phyloP scores from a whole-genome alignment of 345 rosid species.

The Citrus inodora region DNA sequence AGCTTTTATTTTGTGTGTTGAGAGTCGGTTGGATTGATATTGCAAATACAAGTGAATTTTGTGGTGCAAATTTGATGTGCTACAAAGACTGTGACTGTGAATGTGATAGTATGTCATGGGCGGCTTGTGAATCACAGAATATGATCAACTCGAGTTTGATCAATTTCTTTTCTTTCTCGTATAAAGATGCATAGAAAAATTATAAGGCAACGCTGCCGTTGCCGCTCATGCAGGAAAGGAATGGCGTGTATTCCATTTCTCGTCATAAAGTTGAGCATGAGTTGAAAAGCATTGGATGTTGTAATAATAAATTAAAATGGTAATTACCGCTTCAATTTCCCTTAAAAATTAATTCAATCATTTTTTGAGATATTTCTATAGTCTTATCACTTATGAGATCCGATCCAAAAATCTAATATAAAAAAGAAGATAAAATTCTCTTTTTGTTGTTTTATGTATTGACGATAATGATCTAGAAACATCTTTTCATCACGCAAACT shows the following conservation, averaged over 20 bases:
- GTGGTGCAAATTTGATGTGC: conserved; percentile 24
- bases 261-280: not conserved
- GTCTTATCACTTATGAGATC: not conserved
- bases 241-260: conserved; percentile 13
- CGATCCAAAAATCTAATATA: not conserved
- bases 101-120: conserved; percentile 16
- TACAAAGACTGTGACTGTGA: not conserved
- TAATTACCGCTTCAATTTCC: not conserved
- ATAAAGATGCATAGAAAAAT: not conserved
- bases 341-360: not conserved
- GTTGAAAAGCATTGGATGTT: not conserved
- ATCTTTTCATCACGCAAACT: not conserved
- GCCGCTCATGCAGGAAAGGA: conserved; percentile 11
- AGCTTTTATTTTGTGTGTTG: not conserved
- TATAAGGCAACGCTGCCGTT: conserved; percentile 11
- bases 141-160: conserved; percentile 1
- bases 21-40: conserved; percentile 9
- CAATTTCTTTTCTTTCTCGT: conserved; percentile 10
- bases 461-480: not conserved
- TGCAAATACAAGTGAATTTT: not conserved
- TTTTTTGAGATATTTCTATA: not conserved
- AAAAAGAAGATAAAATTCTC: not conserved
- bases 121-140: conserved; percentile 24
- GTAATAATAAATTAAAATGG: not conserved
- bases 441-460: conserved; percentile 9